Evolutionary conservation across 208 protist genomes (phyloP), one percentile per base, ranked within the genome.

Genomic region (Borovskyia barvae): DNA sequence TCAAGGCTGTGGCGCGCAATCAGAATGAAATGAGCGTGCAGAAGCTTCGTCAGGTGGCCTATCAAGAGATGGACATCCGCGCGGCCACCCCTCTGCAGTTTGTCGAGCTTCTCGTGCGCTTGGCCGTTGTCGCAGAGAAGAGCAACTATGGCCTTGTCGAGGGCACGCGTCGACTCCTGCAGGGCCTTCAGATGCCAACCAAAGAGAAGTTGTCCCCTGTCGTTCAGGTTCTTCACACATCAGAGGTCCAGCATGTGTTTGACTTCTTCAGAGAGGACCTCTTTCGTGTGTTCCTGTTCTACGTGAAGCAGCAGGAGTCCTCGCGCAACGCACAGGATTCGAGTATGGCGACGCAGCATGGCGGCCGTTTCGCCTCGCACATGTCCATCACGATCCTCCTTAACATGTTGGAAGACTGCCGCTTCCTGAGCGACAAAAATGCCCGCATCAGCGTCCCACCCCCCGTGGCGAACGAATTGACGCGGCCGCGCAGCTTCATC

Each of bases 31-130:
- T 75, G 68, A 74, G 69, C 35, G 50, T 59, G 30, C 45, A 72
- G 57, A 77, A 75, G 19, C 39, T 92, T 32, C 43, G 73, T 39
- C 49, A 71, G 22, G 75, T 77, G 1, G 73, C 77, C 12, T 77
- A 79, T 11, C 82, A 90, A 46, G 85, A 94, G 55, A 80, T 94
- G 63, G 82, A 92, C 48, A 76, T 94, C 17, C 88, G 88, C 28
- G 32, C 67, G 33, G 55, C 91, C 15, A 66, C 60, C 5, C 82
- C 82, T 9, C 22, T 45, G 14, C 88, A 94, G 41, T 95, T 95
- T 47, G 65, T 82, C 4, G 78, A 91, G 66, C 79, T 92, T 0
- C 66, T 95, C 24, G 59, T 95, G 36, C 80, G 80, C 17, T 59
- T 95, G 25, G 80, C 75, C 7, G 59, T 76, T 1, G 55, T 47